Conservation (phyloP, 2,329 filamentous ascomycete species). For the Cladosporium sp. region DNA sequence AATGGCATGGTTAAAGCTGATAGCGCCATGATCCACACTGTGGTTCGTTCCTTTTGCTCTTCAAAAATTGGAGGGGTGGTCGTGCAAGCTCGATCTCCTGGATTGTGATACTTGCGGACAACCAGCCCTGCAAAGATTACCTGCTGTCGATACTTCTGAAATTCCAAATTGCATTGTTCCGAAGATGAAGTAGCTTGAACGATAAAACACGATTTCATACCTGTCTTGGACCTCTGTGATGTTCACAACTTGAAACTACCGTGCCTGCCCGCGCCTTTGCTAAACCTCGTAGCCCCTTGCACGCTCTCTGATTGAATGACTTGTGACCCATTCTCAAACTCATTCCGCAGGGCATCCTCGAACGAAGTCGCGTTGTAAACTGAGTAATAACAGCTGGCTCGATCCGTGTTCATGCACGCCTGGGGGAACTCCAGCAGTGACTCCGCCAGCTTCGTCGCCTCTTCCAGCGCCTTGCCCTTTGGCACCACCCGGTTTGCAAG, state of each 20-base stretch:
- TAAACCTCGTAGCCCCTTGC: slow-evolving; percentile 37
- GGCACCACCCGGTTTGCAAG: slow-evolving; percentile 49
- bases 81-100: no score
- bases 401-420: slow-evolving; percentile 47
- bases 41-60: no score
- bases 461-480: slow-evolving; percentile 45
- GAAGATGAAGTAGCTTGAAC: no score
- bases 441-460: slow-evolving; percentile 43
- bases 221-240: background rate
- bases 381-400: slow-evolving; percentile 44
- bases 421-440: slow-evolving; percentile 47
- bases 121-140: no score
- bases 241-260: slow-evolving; percentile 25
- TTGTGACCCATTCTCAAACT: slow-evolving; percentile 40
- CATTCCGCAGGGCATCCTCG: slow-evolving; percentile 45
- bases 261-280: slow-evolving; percentile 35
- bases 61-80: no score
- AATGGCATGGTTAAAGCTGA: no score
- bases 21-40: no score
- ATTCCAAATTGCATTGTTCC: no score
- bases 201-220: no score
- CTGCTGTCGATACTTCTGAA: no score
- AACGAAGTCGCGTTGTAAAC: slow-evolving; percentile 45
- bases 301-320: slow-evolving; percentile 42
- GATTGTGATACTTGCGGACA: no score